Percentiles rank a stretch among this genome's conserved stretches.
phyloP scores from a whole-genome alignment of 148 eudicot genomes.

The Camellia japonica region DNA sequence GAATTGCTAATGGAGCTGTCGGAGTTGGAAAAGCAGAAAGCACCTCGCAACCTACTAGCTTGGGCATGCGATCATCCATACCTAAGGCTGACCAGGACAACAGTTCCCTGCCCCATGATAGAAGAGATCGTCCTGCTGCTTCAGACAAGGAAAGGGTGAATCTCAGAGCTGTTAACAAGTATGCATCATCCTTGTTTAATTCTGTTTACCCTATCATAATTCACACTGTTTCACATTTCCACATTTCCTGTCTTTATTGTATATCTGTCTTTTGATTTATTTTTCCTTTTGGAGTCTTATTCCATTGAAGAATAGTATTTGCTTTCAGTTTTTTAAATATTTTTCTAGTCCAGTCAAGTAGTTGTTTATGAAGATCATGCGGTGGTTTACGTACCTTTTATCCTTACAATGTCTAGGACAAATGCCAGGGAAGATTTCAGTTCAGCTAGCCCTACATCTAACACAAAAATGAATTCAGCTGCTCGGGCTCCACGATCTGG shows the following conservation, averaged over 20 bases:
- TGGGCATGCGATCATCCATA: constrained; percentile 46
- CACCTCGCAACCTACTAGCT: constrained; percentile 34
- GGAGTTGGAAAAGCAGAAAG: constrained; percentile 53
- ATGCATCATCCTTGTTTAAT: constrained; percentile 18
- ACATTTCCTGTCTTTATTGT: not conserved
- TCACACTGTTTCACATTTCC: not conserved
- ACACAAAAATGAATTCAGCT: constrained; percentile 40
- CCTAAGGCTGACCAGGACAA: constrained; percentile 56
- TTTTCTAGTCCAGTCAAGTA: not conserved
- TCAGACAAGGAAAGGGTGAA: constrained; percentile 58
- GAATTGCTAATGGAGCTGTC: constrained; percentile 44
- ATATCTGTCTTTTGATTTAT: not conserved
- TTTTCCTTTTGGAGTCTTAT: not conserved
- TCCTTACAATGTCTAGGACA: constrained; percentile 29
- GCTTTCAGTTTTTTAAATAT: not conserved
- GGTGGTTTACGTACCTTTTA: constrained; percentile 4
- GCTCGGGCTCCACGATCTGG: constrained; percentile 57
- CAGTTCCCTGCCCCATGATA: constrained; percentile 39
- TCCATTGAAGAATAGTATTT: not conserved
- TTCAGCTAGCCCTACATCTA: constrained; percentile 55
- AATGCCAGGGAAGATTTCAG: constrained; percentile 49
- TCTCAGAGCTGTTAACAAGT: constrained; percentile 53
- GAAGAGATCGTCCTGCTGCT: constrained; percentile 40
- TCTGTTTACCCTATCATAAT: not conserved
- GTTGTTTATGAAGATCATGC: not conserved